phyloP scores from a whole-genome alignment of 2,329 filamentous ascomycete genomes.

The Neofusicoccum sp. region DNA sequence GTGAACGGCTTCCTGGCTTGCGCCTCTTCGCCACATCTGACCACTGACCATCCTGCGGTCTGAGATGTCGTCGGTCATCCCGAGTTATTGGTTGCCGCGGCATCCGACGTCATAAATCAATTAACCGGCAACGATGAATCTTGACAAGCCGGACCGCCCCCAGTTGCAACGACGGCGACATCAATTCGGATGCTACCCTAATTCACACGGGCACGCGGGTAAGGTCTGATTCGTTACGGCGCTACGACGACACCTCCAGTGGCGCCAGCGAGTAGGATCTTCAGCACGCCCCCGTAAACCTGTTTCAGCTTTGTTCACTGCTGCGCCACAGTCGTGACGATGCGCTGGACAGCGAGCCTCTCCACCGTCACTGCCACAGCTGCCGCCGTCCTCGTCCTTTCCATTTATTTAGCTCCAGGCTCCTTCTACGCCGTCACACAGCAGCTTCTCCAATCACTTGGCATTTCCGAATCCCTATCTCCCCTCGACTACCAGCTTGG shows the following conservation, averaged over 20 bases:
- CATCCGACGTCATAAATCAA: not conserved
- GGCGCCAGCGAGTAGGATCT: slow-evolving; percentile 11
- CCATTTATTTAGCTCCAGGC: slow-evolving; percentile 14
- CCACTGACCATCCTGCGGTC: slow-evolving; percentile 5
- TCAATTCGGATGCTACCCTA: not conserved
- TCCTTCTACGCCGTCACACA: slow-evolving; percentile 1
- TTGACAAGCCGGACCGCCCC: not conserved
- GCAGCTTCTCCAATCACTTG: not conserved
- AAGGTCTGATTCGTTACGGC: slow-evolving; percentile 6
- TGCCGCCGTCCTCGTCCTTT: not conserved
- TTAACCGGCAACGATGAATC: not conserved
- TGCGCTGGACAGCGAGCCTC: slow-evolving; percentile 13
- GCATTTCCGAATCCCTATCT: not conserved
- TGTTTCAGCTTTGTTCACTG: slow-evolving; percentile 9
- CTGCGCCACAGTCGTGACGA: slow-evolving; percentile 22
- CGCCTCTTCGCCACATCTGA: not conserved
- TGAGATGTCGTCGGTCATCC: not conserved
- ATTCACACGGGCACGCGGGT: not conserved
- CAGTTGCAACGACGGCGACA: not conserved
- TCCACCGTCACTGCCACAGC: slow-evolving; percentile 5
- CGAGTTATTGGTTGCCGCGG: slow-evolving; percentile 6
- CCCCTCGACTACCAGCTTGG: not conserved
- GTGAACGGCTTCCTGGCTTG: not conserved
- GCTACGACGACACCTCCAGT: slow-evolving; percentile 9
- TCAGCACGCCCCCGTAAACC: slow-evolving; percentile 14